These are phyloP conservation scores for Nakazawaea pomicola DNA, from an alignment of 805 yeast genomes.

Conservation along the genomic window DNA sequence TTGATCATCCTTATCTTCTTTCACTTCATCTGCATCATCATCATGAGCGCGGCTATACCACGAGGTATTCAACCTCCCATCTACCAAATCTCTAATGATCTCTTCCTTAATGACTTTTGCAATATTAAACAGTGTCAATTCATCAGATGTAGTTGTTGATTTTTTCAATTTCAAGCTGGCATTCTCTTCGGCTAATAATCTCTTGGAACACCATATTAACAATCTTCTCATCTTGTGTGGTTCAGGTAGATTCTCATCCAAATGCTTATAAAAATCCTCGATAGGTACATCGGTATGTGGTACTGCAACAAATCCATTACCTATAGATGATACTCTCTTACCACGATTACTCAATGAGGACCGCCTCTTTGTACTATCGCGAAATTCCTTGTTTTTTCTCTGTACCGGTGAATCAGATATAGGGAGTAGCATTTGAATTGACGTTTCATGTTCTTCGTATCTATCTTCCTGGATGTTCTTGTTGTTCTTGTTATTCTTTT, in stretches of 20 bases:
- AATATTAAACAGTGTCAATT: constrained; percentile 40
- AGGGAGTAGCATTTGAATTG: constrained; percentile 24
- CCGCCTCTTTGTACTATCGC: constrained; percentile 33
- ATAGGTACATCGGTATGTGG: constrained; percentile 61
- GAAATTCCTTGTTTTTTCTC: constrained; percentile 16
- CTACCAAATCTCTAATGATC: constrained; percentile 49
- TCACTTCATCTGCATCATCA: constrained; percentile 22
- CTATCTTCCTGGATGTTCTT: neutral
- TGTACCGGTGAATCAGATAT: constrained; percentile 17
- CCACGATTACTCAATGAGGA: constrained; percentile 58
- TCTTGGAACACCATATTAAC: constrained; percentile 61
- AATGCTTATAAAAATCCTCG: constrained; percentile 52
- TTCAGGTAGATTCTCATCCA: constrained; percentile 59
- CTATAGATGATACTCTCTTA: constrained; percentile 66
- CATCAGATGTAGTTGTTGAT: constrained; percentile 22
- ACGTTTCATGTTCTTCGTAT: constrained; percentile 5
- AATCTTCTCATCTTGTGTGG: constrained; percentile 71
- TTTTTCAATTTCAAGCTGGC: constrained; percentile 18
- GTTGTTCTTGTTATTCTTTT: neutral
- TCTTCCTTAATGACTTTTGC: constrained; percentile 66
- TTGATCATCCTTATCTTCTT: constrained; percentile 18
- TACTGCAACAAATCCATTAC: constrained; percentile 63
- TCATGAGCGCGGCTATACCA: constrained; percentile 52
- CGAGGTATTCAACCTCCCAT: constrained; percentile 57
- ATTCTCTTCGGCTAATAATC: constrained; percentile 31